Percentiles rank a stretch among this genome's conserved stretches.
phyloP scores from a whole-genome alignment of 2,329 filamentous ascomycete genomes.

The Cytospora chrysosperma region DNA sequence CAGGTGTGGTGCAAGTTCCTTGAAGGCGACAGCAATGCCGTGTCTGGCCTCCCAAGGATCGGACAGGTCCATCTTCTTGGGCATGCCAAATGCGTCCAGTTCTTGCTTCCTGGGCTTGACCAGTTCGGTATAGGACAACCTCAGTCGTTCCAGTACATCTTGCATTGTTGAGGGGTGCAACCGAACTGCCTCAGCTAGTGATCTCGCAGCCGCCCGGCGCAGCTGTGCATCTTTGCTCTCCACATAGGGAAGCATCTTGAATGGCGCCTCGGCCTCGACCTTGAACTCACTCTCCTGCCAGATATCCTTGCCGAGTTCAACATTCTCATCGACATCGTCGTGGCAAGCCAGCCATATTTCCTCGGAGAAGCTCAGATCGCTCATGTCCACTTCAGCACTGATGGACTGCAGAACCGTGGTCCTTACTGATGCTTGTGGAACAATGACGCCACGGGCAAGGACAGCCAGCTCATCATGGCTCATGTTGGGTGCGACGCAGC shows the following conservation, averaged over 20 bases:
- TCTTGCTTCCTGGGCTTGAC: slow-evolving; percentile 81
- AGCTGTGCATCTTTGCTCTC: slow-evolving; percentile 78
- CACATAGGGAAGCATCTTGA: slow-evolving; percentile 73
- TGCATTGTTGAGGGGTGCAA: slow-evolving; percentile 59
- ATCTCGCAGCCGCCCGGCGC: slow-evolving; percentile 76
- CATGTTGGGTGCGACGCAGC: slow-evolving; percentile 82
- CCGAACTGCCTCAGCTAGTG: slow-evolving; percentile 72
- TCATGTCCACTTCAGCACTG: slow-evolving; percentile 87
- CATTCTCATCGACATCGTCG: slow-evolving; percentile 86
- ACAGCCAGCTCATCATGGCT: slow-evolving; percentile 68
- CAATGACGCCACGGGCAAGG: slow-evolving; percentile 76
- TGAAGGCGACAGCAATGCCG: slow-evolving; percentile 84
- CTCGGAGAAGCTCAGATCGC: slow-evolving; percentile 79
- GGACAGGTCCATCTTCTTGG: slow-evolving; percentile 78
- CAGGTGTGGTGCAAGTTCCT: slow-evolving; percentile 72
- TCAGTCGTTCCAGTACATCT: slow-evolving; percentile 62
- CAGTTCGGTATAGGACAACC: slow-evolving; percentile 71
- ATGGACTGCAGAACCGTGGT: slow-evolving; percentile 86
- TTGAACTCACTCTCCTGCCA: slow-evolving; percentile 92
- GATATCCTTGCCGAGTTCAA: slow-evolving; percentile 77
- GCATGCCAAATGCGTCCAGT: slow-evolving; percentile 92
- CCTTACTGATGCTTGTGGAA: slow-evolving; percentile 75
- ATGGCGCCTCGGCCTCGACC: slow-evolving; percentile 62
- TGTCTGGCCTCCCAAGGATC: slow-evolving; percentile 92
- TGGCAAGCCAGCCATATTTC: slow-evolving; percentile 94